These are phyloP conservation scores for Lecanicillium sp. DNA, from an alignment of 2,329 filamentous ascomycete species.

Conservation along the genomic window DNA sequence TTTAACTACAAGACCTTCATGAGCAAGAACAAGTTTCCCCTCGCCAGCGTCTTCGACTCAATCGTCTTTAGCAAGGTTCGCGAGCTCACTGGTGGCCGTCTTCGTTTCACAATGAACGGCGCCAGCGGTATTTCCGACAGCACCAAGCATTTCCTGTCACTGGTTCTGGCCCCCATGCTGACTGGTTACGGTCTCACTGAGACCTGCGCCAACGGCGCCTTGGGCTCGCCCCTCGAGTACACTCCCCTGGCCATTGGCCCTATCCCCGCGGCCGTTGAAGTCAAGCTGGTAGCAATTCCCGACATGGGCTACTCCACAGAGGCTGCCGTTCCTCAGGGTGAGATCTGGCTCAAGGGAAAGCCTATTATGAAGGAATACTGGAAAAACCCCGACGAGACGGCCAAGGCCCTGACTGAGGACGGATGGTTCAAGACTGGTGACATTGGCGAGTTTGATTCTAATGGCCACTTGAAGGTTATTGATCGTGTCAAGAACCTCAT, in stretches of 20 bases:
- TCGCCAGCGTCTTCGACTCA: conserved; percentile 63
- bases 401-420: conserved; percentile 67
- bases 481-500: conserved; percentile 98
- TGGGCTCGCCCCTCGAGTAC: conserved; percentile 80
- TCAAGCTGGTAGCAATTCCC: conserved; percentile 85
- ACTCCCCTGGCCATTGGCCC: conserved; percentile 70
- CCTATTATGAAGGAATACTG: conserved; percentile 73
- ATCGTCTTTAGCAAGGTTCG: conserved; percentile 90
- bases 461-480: conserved; percentile 78
- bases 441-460: conserved; percentile 77
- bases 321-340: conserved; percentile 74
- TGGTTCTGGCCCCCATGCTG: conserved; percentile 92
- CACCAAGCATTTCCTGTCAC: conserved; percentile 83
- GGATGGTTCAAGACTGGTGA: conserved; percentile 98
- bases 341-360: conserved; percentile 80
- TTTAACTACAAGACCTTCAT: conserved; percentile 52
- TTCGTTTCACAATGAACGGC: conserved; percentile 90
- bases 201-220: conserved; percentile 74
- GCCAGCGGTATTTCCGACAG: conserved; percentile 83
- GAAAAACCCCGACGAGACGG: conserved; percentile 78
- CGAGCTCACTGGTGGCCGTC: conserved; percentile 75
- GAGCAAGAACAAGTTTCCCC: conserved; percentile 51
- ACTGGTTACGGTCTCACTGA: conserved; percentile 91
- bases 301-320: conserved; percentile 80
- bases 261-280: conserved; percentile 66